phyloP scores from a whole-genome alignment of 2,329 filamentous ascomycete genomes.

The Albifimbria verrucaria region DNA sequence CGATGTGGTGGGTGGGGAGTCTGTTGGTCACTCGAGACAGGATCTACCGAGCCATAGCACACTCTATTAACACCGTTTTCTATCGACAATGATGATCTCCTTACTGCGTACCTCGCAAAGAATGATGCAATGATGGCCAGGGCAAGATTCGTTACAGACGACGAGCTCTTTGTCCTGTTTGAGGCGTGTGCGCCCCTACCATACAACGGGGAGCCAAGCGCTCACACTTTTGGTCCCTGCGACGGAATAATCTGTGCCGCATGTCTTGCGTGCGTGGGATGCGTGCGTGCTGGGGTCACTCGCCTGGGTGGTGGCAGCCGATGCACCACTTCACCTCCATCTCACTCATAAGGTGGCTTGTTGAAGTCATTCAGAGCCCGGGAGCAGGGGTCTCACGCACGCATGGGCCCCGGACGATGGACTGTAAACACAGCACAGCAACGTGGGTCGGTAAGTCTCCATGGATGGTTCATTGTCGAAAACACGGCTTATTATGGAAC shows the following conservation, averaged over 20 bases:
- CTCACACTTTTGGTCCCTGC: too few species aligned
- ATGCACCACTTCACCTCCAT: background rate
- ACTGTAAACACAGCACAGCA: background rate
- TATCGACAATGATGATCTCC: slow-evolving; percentile 1
- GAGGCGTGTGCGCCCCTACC: too few species aligned
- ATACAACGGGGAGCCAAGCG: too few species aligned
- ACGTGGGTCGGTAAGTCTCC: background rate
- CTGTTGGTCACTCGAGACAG: background rate
- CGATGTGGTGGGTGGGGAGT: background rate
- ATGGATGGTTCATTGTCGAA: background rate
- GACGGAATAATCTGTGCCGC: background rate
- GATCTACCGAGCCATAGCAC: background rate
- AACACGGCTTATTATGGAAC: background rate
- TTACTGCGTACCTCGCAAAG: background rate
- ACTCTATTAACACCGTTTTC: background rate
- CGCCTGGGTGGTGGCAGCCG: background rate
- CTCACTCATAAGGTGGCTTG: background rate
- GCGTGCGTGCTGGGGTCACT: background rate
- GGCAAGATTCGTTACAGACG: too few species aligned
- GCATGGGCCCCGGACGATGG: background rate
- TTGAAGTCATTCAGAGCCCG: background rate
- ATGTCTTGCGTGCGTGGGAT: background rate
- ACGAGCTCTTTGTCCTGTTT: too few species aligned
- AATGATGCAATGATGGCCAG: background rate
- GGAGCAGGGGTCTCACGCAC: background rate